Evolutionary conservation across 2,329 filamentous ascomycete genomes (phyloP).

Genomic region (Apiospora kogelbergensis): DNA sequence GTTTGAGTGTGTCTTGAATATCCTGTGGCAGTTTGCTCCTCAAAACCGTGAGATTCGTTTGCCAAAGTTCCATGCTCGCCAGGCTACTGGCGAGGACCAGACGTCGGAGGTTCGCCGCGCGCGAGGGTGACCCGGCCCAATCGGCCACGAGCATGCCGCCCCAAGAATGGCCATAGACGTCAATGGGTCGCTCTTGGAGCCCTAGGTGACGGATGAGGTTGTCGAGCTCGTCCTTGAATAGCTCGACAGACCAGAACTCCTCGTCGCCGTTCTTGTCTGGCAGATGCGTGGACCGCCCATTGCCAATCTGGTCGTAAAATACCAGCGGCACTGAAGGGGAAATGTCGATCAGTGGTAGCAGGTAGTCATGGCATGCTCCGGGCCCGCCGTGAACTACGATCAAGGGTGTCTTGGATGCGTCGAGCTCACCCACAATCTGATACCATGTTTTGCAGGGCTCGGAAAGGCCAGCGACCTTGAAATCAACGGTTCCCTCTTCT

Average conservation of each 20-base stretch:
- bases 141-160: slow-evolving; percentile 49
- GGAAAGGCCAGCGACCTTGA: neutral
- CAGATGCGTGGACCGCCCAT: slow-evolving; percentile 48
- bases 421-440: slow-evolving; percentile 23
- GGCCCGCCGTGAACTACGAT: slow-evolving; percentile 26
- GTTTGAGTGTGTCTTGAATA: slow-evolving; percentile 23
- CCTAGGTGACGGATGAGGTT: slow-evolving; percentile 44
- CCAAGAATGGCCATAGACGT: slow-evolving; percentile 52
- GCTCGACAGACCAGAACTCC: slow-evolving; percentile 45
- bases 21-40: slow-evolving; percentile 21
- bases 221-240: slow-evolving; percentile 50
- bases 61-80: slow-evolving; percentile 30
- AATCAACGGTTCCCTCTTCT: neutral
- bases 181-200: slow-evolving; percentile 34
- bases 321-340: slow-evolving; percentile 41
- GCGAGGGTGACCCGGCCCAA: slow-evolving; percentile 36
- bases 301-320: slow-evolving; percentile 56
- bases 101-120: slow-evolving; percentile 21
- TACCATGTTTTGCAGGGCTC: slow-evolving; percentile 23
- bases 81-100: slow-evolving; percentile 31
- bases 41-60: slow-evolving; percentile 15
- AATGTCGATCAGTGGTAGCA: slow-evolving; percentile 38
- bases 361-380: slow-evolving; percentile 45
- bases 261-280: slow-evolving; percentile 35
- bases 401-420: slow-evolving; percentile 17